Percentiles rank a stretch among this genome's conserved stretches.
Evolutionary conservation across 2,329 filamentous ascomycete species (phyloP).

Genomic region (Diaporthe sp.): DNA sequence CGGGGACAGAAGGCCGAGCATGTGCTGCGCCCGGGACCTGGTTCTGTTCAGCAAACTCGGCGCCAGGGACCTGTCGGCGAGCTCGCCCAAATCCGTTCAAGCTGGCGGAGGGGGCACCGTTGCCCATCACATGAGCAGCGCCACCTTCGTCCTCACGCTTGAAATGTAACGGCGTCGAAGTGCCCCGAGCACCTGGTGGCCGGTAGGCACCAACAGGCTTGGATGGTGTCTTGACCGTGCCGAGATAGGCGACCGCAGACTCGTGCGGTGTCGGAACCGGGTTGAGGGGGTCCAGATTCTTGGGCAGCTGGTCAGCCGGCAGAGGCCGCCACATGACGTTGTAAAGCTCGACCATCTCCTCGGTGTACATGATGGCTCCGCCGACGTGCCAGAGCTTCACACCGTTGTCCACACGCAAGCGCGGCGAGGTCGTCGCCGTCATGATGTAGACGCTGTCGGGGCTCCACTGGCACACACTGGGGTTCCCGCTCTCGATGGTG

Average conservation of each 20-base stretch:
- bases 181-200: conserved; percentile 91
- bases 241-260: conserved; percentile 86
- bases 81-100: conserved; percentile 82
- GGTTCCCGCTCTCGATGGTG: conserved; percentile 95
- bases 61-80: conserved; percentile 87
- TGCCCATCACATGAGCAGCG: conserved; percentile 83
- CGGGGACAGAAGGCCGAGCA: conserved; percentile 61
- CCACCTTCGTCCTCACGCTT: conserved; percentile 98
- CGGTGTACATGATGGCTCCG: conserved; percentile 92
- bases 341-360: conserved; percentile 96
- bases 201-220: conserved; percentile 98
- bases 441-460: conserved; percentile 95
- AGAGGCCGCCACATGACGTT: conserved; percentile 90
- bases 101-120: conserved; percentile 76
- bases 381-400: conserved; percentile 95
- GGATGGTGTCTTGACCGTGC: conserved; percentile 91
- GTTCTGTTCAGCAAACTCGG: conserved; percentile 76
- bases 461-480: conserved; percentile 97
- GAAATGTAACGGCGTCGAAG: conserved; percentile 91
- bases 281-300: conserved; percentile 77
- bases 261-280: conserved; percentile 83
- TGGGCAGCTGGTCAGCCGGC: conserved; percentile 68
- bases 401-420: conserved; percentile 96
- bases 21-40: conserved; percentile 53
- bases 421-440: conserved; percentile 96